phyloP scores from a whole-genome alignment of 192 early-diverging fungal species.

The Piromyces sp. region DNA sequence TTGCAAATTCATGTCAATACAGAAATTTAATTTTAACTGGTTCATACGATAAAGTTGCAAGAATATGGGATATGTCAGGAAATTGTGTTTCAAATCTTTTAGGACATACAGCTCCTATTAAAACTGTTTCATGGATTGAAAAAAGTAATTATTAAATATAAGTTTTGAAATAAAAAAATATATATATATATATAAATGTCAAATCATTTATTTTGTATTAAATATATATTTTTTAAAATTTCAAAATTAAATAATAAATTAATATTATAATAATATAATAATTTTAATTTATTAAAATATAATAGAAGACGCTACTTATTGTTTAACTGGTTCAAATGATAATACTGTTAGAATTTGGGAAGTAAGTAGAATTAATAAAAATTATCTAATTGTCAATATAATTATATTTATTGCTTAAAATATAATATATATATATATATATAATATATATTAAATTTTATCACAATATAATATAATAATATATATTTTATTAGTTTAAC shows the following conservation, averaged over 20 bases:
- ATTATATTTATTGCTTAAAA: too few relatives aligned
- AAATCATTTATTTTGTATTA: too few relatives aligned
- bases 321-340: background rate
- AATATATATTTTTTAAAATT: too few relatives aligned
- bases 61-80: conserved; percentile 65
- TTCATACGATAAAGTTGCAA: conserved; percentile 66
- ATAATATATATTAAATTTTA: too few relatives aligned
- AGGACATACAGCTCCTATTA: conserved; percentile 56
- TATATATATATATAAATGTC: too few relatives aligned
- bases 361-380: background rate
- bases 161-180: background rate
- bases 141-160: conserved; percentile 19
- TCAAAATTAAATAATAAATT: too few relatives aligned
- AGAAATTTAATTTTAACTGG: conserved; percentile 42
- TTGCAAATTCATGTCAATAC: too few relatives aligned
- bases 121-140: conserved; percentile 52
- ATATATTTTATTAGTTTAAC: background rate
- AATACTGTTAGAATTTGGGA: background rate
- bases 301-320: background rate
- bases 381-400: too few relatives aligned
- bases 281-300: background rate
- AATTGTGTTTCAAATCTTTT: conserved; percentile 15
- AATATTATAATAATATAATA: too few relatives aligned
- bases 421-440: too few relatives aligned
- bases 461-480: too few relatives aligned